phyloP scores from a whole-genome alignment of 140 eudicot species.

The Bidens hawaiensis region DNA sequence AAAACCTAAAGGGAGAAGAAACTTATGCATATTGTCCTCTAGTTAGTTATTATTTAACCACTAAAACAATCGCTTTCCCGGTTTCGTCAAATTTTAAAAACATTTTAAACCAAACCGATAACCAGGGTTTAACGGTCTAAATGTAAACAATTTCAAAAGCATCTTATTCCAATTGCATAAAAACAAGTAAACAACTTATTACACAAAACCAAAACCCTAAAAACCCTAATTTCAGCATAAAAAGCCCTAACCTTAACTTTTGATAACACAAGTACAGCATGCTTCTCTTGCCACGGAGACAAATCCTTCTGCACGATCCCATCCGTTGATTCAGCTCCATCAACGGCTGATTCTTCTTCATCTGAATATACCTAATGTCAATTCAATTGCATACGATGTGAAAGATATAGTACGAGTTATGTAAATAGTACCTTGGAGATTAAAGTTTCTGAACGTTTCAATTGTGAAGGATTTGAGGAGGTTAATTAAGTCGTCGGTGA shows the following conservation, averaged over 20 bases:
- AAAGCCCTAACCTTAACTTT: constrained; percentile 56
- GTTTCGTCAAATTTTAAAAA: not conserved
- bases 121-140: too few relatives aligned
- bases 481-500: constrained; percentile 56
- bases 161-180: not conserved
- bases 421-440: constrained; percentile 57
- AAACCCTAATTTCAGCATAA: not conserved
- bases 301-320: constrained; percentile 60
- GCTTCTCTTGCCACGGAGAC: constrained; percentile 86
- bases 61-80: not conserved
- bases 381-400: not conserved
- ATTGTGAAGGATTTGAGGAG: constrained; percentile 60
- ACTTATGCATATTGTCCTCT: constrained; percentile 1
- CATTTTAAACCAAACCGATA: too few relatives aligned
- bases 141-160: too few relatives aligned
- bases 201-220: not conserved
- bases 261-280: constrained; percentile 67
- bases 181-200: not conserved
- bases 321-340: constrained; percentile 27
- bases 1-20: not conserved
- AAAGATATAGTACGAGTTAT: not conserved
- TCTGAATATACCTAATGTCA: constrained; percentile 9
- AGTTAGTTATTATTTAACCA: not conserved
- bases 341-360: constrained; percentile 43
- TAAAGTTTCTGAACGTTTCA: constrained; percentile 66